Base-by-base conservation (phyloP, 208 protist species). In the Tritrichomonas musculus region DNA sequence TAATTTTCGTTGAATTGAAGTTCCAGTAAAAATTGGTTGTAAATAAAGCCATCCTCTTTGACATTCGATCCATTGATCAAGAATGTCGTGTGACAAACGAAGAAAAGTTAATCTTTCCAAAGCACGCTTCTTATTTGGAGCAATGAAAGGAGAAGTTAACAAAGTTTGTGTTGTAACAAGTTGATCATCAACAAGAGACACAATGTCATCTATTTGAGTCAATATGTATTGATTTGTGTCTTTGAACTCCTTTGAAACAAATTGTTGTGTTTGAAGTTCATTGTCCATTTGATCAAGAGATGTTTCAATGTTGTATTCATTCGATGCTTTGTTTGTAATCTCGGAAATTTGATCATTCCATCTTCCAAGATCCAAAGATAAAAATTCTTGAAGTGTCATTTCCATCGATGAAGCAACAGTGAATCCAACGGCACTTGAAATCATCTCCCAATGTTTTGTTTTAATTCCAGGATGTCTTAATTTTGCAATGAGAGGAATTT, bases 21-120 rank as follows among this genome's bases (percentile, higher is more conserved):
- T 97, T 25, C 97, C 98, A 17, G 96, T 97, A 94, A 99, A 99
- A 94, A 99, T 99, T 95, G 98, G 98, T 94, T 99, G 97, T 27
- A 99, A 95, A 95, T 99, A 99, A 96, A 99, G 97, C 98, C 98
- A 99, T 82, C 96, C 97, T 50, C 97, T 97, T 94, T 99, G 98
- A 69, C 93, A 77, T 94, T 93, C 82, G 27, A 96, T 11, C 95
- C 95, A 97, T 30, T 94, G 92, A 47, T 97, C 96, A 22, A 97
- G 44, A 27, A 95, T 94, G 41, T 96, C 94, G 53, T 93, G 93
- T n/a, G 95, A 49, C 11, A 95, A 92, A 50, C 49, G 65, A 14
- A 96, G 92, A 53, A 80, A 73, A 41, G 75, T 44, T 47, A 96
- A 94, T 95, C 94, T 96, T 39, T 94, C 77, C 27, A 94, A 94